Percentiles rank a stretch among this genome's conserved stretches.
These are phyloP conservation scores for Coemansia sp. DNA, from an alignment of 192 early-diverging fungal species.

Conservation along the genomic window DNA sequence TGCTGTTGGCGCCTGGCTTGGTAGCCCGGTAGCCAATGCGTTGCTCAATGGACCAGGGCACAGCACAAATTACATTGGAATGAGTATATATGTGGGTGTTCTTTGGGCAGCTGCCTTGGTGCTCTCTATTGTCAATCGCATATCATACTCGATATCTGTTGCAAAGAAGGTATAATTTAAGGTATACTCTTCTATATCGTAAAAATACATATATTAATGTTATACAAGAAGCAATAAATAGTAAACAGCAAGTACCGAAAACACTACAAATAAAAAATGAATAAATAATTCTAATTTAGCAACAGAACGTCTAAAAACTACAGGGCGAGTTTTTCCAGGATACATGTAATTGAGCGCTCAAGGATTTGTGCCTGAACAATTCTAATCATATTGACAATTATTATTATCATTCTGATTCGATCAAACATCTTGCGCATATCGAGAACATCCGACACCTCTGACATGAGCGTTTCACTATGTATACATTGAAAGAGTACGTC, in stretches of 20 bases:
- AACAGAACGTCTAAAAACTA: no score
- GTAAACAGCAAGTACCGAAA: no score
- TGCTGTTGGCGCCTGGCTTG: slow-evolving; percentile 37
- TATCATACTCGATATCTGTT: slow-evolving; percentile 18
- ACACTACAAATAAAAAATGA: no score
- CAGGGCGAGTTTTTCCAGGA: no score
- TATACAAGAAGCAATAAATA: no score
- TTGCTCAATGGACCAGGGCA: slow-evolving; percentile 31
- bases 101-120: slow-evolving; percentile 28
- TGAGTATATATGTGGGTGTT: slow-evolving; percentile 37
- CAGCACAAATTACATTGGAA: slow-evolving; percentile 21
- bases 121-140: slow-evolving; percentile 21
- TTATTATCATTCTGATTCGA: slow-evolving; percentile 26
- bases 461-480: slow-evolving; percentile 21
- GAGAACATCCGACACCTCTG: slow-evolving; percentile 33
- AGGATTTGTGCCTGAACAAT: slow-evolving; percentile 10
- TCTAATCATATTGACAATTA: slow-evolving; percentile 33
- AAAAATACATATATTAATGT: no score
- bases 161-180: no score
- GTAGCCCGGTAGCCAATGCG: slow-evolving; percentile 32
- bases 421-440: slow-evolving; percentile 18
- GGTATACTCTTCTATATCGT: no score
- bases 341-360: no score
- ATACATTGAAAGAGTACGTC: slow-evolving; percentile 41
- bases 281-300: no score